Base-by-base conservation (phyloP, 2,329 filamentous ascomycete genomes). In the Colletotrichum coccodes region DNA sequence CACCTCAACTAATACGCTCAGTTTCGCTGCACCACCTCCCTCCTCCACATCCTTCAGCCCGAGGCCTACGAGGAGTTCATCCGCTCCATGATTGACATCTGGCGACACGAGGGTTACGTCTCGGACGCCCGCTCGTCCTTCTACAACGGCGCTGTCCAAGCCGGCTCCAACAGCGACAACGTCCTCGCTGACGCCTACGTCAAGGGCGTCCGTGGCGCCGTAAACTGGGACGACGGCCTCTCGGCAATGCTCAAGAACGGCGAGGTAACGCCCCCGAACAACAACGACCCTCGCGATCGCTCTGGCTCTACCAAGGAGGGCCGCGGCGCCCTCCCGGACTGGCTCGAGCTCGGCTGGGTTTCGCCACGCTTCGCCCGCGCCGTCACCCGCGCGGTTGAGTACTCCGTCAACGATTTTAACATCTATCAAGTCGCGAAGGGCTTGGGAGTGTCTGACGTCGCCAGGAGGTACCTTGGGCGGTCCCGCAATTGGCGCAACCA, bases 401-500 rank as follows among this genome's bases (percentile, higher is more conserved):
- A 93, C 74, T 84, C 89, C 0, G 84, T 85, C 49, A 93, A 94
- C 74, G 91, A 94, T 76, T 94, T 93, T 72, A 85, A 83, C 0
- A 79, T 94, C 3, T 86, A 89, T 68, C 88, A 91, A 74, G 88
- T 94, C 12, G 91, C 91, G 3, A 76, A 74, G 1, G 90, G 90
- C 0, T 78, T 92, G 2, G 84, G 82, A 2, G 84, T 86, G 53
- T 64, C 73, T 0, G 78, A 79, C 1, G 87, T 90, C 47, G 86
- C 87, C 4, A 70, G 79, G 3, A 90, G 84, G 60, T 93, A 93
- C 72, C 81, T 92, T 30, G 80, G 85, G 52, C 86, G 91, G 9
- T 91, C 89, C 0, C 83, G 85, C 11, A 90, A 92, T 73, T 94
- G 91, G 91, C 85, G 89, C 18, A 92, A 92, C 74, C 90, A 93